A percentile compares a stretch with the other conserved stretches of the same genome.
Conservation (phyloP, 2,329 filamentous ascomycete species). For the Akanthomyces dipterigenus region DNA sequence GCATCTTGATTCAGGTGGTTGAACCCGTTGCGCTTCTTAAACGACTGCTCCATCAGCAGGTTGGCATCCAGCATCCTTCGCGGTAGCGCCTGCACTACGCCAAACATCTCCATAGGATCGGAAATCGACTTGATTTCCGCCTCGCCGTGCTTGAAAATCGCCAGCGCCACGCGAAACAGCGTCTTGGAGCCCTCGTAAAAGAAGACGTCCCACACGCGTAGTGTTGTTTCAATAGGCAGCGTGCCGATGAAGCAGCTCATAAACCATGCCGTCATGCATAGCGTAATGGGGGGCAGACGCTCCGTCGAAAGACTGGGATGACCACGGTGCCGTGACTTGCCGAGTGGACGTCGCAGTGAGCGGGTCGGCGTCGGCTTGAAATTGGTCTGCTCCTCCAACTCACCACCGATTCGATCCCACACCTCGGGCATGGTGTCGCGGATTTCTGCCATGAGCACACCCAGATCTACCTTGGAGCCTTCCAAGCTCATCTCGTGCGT, state of each 20-base stretch:
- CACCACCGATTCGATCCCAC: constrained; percentile 81
- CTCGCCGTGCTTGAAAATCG: constrained; percentile 87
- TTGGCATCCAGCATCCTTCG: constrained; percentile 78
- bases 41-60: constrained; percentile 72
- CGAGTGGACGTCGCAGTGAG: constrained; percentile 30
- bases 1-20: constrained; percentile 74
- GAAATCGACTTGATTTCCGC: constrained; percentile 68
- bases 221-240: constrained; percentile 81
- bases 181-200: constrained; percentile 95
- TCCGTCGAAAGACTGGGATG: constrained; percentile 34
- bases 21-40: constrained; percentile 72
- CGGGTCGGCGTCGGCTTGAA: constrained; percentile 30
- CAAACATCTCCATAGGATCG: constrained; percentile 93
- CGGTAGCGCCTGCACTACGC: constrained; percentile 83
- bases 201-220: constrained; percentile 92
- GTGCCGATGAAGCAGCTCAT: constrained; percentile 96
- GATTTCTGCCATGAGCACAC: constrained; percentile 82
- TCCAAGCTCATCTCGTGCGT: constrained; percentile 88
- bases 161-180: constrained; percentile 82
- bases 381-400: constrained; percentile 51
- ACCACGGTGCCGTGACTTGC: constrained; percentile 34
- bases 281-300: constrained; percentile 77
- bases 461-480: constrained; percentile 87
- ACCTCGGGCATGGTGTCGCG: constrained; percentile 75
- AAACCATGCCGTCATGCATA: constrained; percentile 94